A percentile compares a stretch with the other conserved stretches of the same genome.
Evolutionary conservation across 345 rosid species (phyloP).

Genomic region (Psidium guajava): DNA sequence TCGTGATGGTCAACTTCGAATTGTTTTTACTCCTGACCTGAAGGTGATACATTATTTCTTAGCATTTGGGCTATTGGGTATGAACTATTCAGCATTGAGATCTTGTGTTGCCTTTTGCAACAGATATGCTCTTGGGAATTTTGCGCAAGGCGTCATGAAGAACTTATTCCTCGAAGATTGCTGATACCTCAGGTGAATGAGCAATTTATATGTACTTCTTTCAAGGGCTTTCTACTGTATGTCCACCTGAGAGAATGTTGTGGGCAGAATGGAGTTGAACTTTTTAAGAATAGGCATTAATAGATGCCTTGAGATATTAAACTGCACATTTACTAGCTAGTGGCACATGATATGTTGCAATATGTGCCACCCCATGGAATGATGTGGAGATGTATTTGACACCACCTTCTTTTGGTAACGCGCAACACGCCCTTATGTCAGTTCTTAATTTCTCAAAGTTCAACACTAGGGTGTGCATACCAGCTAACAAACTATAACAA

Average conservation of each 20-base stretch:
- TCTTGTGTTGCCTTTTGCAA: neutral
- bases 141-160: constrained; percentile 48
- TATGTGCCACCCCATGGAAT: neutral
- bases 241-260: neutral
- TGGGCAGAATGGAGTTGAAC: neutral
- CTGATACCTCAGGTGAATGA: constrained; percentile 40
- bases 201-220: neutral
- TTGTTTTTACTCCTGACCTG: constrained; percentile 24
- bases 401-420: neutral
- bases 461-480: no score
- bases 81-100: neutral
- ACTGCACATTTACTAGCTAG: neutral
- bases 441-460: neutral
- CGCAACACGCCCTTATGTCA: neutral
- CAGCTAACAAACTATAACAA: no score
- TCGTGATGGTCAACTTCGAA: constrained; percentile 33
- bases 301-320: neutral
- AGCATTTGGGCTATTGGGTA: neutral
- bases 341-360: neutral
- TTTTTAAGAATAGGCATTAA: neutral
- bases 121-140: constrained; percentile 55
- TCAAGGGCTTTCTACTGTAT: neutral
- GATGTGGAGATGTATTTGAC: neutral
- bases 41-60: constrained; percentile 14
- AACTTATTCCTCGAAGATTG: constrained; percentile 42